phyloP scores from a whole-genome alignment of 176 grass and related monocot species.

The Raddia distichophylla region DNA sequence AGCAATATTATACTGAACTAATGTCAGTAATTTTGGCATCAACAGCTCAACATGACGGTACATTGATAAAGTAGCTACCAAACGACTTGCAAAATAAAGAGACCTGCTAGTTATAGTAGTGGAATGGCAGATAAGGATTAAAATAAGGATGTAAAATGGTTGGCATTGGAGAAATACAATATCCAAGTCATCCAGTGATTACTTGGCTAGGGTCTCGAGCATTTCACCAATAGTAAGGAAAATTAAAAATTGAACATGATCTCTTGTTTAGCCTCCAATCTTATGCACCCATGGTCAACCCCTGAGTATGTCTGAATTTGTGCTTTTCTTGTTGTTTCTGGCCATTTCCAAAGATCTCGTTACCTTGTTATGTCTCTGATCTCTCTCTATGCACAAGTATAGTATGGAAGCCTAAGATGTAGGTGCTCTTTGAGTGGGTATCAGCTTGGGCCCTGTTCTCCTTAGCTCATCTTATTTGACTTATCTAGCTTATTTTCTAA shows the following conservation, averaged over 20 bases:
- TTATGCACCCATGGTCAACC: slow-evolving; percentile 2
- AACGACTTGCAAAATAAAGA: too few species aligned
- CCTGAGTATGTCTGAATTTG: background rate
- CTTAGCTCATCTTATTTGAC: too few species aligned
- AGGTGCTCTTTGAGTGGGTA: slow-evolving; percentile 3
- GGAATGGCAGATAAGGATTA: background rate
- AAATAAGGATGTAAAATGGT: background rate
- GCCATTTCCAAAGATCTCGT: background rate
- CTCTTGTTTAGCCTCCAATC: background rate
- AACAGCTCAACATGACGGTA: background rate
- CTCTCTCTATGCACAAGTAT: background rate
- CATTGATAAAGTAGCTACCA: too few species aligned
- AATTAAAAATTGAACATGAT: background rate
- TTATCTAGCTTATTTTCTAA: too few species aligned
- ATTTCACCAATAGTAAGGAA: background rate
- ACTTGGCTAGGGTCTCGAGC: background rate
- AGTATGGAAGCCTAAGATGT: background rate
- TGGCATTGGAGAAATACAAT: too few species aligned
- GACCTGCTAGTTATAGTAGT: too few species aligned
- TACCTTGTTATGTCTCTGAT: background rate
- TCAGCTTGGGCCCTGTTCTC: too few species aligned
- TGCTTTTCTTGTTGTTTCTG: slow-evolving; percentile 5
- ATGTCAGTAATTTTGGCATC: background rate
- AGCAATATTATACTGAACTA: background rate
- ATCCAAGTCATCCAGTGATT: background rate